phyloP scores from a whole-genome alignment of 345 rosid species.

The Theobroma cacao region DNA sequence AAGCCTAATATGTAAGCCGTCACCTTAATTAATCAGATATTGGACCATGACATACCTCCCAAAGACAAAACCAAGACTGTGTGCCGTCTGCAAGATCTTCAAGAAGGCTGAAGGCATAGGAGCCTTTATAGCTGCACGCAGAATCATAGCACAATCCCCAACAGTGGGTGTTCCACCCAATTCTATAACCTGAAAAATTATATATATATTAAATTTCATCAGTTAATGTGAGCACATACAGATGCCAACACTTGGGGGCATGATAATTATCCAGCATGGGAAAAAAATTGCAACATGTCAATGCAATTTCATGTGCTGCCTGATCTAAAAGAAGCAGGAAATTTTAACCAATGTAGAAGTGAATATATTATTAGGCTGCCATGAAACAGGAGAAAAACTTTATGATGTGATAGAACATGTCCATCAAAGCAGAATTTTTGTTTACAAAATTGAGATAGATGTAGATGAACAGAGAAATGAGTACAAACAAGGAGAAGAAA shows the following conservation, averaged over 20 bases:
- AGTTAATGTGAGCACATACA: background rate
- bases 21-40: background rate
- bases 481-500: background rate
- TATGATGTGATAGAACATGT: background rate
- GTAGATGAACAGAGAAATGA: slow-evolving; percentile 2
- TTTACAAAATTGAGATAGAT: background rate
- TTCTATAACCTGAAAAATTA: slow-evolving; percentile 66
- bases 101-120: slow-evolving; percentile 87
- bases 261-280: background rate
- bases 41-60: slow-evolving; percentile 58
- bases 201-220: background rate
- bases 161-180: slow-evolving; percentile 83
- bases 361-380: background rate
- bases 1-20: background rate
- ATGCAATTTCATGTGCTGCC: background rate
- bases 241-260: background rate
- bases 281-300: background rate
- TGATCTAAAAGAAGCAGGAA: slow-evolving; percentile 8
- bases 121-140: slow-evolving; percentile 81
- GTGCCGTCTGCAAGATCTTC: slow-evolving; percentile 79
- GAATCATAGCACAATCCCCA: slow-evolving; percentile 86
- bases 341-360: background rate
- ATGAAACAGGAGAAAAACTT: background rate
- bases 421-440: background rate
- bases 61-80: slow-evolving; percentile 68